Evolutionary conservation across 352 stramenopile genomes (phyloP), one percentile per base, ranked within the genome.

Genomic region (Plasmopara muralis): DNA sequence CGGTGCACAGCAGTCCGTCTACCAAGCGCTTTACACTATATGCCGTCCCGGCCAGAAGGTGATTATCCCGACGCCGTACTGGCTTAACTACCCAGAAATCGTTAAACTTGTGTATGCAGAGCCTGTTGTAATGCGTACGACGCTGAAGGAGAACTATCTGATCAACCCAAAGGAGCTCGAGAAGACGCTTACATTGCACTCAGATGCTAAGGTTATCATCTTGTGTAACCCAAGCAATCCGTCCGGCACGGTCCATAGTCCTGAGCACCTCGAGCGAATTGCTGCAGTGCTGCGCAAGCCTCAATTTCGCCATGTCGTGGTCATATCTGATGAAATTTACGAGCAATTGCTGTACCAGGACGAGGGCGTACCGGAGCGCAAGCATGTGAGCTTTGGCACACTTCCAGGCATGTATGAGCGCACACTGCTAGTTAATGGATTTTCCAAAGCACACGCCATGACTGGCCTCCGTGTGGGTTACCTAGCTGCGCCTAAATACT

Each of bases 191-290:
- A 72, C 76, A 7, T 62, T 63, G n/a, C 53, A 82, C 59, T 70
- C 82, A 13, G 72, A 83, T n/a, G 67, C 70, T 43, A 95, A 94
- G 62, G 62, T 81, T 8, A 69, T 98, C 13, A 97, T 98, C 49
- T 70, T 98, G 62, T 89, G 92, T 68, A 98, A 98, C 68, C 95
- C 93, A 8, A 97, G 81, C 50, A 98, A 98, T 73, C 94, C 94
- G 0, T 90, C 93, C 0, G 89, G 90, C 13, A 87, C 77, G 14
- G 62, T 95, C 3, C 83, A 96, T 50, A 53, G 66, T 30, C 66
- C 66, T n/a, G 51, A 82, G 6, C 72, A 80, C 12, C 53, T 87
- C 3, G 69, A 77, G 43, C 52, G 64, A 53, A 82, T 85, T 42
- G 76, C 76, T 5, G 64, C 55, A 5, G 47, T 53, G 8, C 14